phyloP scores from a whole-genome alignment of 2,329 filamentous ascomycete genomes.

The Calonectria montana region DNA sequence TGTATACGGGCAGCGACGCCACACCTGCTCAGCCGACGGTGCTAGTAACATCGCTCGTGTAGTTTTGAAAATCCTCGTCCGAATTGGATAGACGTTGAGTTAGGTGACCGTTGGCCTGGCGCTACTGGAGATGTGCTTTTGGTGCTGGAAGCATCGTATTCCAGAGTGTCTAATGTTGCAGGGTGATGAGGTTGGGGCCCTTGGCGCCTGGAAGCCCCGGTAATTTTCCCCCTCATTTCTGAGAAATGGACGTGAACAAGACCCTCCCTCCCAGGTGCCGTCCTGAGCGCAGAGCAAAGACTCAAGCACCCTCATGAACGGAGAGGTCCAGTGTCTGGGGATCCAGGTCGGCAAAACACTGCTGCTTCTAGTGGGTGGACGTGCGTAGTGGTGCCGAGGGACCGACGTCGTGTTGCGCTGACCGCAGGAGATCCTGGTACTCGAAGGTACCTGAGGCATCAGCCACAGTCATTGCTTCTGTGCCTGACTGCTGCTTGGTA shows the following conservation, averaged over 20 bases:
- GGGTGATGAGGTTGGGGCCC: background rate
- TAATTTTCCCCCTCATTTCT: background rate
- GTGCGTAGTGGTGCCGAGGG: slow-evolving; percentile 21
- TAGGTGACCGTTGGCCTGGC: background rate
- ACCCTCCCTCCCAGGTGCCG: background rate
- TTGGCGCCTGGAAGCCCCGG: background rate
- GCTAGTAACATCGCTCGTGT: background rate
- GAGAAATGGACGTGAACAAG: background rate
- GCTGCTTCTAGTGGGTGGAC: background rate
- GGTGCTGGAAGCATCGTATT: background rate
- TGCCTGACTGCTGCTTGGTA: slow-evolving; percentile 14
- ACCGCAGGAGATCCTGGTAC: background rate
- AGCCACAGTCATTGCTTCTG: slow-evolving; percentile 21
- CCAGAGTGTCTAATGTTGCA: background rate
- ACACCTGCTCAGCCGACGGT: background rate
- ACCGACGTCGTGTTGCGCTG: slow-evolving; percentile 7
- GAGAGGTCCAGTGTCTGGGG: background rate
- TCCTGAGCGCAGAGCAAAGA: background rate
- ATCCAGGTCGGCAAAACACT: background rate
- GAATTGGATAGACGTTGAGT: background rate
- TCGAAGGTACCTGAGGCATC: slow-evolving; percentile 1
- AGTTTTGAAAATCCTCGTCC: background rate
- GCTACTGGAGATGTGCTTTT: background rate
- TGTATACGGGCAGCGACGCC: background rate
- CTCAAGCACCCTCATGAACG: background rate